These are phyloP conservation scores for Neonectria ditissima DNA, from an alignment of 2,329 filamentous ascomycete species.

Conservation along the genomic window DNA sequence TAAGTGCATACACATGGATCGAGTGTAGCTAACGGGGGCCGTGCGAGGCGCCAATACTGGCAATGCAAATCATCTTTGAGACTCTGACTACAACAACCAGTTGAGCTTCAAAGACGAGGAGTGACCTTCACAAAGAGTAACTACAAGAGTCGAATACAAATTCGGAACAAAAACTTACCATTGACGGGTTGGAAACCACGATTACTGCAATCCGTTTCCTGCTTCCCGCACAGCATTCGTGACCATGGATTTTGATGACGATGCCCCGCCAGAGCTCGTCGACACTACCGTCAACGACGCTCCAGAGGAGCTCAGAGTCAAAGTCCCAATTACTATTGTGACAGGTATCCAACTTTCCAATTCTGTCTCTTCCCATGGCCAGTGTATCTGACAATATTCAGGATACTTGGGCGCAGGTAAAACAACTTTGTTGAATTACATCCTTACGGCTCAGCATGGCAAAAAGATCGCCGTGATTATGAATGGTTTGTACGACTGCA, in stretches of 20 bases:
- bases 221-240: not conserved
- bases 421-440: constrained; percentile 95
- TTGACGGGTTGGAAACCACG: not conserved
- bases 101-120: not conserved
- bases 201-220: not conserved
- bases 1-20: constrained; percentile 39
- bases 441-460: constrained; percentile 92
- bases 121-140: not conserved
- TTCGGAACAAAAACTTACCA: too few relatives aligned
- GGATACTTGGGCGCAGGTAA: constrained; percentile 97
- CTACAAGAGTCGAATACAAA: not conserved
- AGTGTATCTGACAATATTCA: constrained; percentile 50
- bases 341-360: constrained; percentile 67
- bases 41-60: constrained; percentile 28
- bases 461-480: constrained; percentile 98
- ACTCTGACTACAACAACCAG: not conserved
- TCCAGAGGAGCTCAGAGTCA: constrained; percentile 66
- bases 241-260: constrained; percentile 73
- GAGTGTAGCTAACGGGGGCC: constrained; percentile 39
- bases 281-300: constrained; percentile 55
- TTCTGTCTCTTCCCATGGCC: not conserved
- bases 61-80: constrained; percentile 12
- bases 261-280: constrained; percentile 74
- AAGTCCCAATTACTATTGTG: constrained; percentile 87
- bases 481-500: constrained; percentile 69